A percentile compares a stretch with the other conserved stretches of the same genome.
Conservation (phyloP, 2,329 filamentous ascomycete species). For the Botrytis galanthina region DNA sequence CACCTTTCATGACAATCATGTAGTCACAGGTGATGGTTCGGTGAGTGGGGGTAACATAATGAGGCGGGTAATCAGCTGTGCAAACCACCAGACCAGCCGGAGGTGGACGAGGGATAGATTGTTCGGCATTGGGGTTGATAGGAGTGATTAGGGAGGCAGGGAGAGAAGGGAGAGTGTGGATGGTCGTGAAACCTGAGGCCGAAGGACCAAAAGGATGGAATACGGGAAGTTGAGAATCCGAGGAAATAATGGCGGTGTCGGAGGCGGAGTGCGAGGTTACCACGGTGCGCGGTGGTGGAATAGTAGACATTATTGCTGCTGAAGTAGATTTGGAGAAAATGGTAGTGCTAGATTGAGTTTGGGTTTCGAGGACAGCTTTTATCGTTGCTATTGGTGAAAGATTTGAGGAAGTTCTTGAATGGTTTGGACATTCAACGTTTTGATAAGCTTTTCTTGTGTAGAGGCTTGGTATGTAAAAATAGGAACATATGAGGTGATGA, state of each 20-base stretch:
- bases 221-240: conserved; percentile 33
- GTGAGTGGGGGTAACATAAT: conserved; percentile 41
- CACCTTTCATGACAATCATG: conserved; percentile 42
- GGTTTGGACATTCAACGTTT: not conserved
- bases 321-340: not conserved
- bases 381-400: not conserved
- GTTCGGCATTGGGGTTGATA: not conserved
- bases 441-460: not conserved
- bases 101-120: conserved; percentile 38
- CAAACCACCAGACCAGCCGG: conserved; percentile 41
- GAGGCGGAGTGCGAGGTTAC: conserved; percentile 36
- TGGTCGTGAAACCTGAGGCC: conserved; percentile 37
- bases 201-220: conserved; percentile 40
- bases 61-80: conserved; percentile 25
- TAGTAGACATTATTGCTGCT: not conserved
- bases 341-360: not conserved
- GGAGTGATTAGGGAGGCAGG: conserved; percentile 36
- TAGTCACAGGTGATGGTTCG: conserved; percentile 46
- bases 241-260: conserved; percentile 39
- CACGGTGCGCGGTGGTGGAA: conserved; percentile 34
- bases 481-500: not conserved
- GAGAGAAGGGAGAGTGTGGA: conserved; percentile 37
- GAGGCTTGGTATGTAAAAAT: not conserved
- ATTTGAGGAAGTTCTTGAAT: not conserved
- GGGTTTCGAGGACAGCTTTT: not conserved